Evolutionary conservation across 129 eudicot species (phyloP), one percentile per base, ranked within the genome.

Genomic region (Tagetes patula): DNA sequence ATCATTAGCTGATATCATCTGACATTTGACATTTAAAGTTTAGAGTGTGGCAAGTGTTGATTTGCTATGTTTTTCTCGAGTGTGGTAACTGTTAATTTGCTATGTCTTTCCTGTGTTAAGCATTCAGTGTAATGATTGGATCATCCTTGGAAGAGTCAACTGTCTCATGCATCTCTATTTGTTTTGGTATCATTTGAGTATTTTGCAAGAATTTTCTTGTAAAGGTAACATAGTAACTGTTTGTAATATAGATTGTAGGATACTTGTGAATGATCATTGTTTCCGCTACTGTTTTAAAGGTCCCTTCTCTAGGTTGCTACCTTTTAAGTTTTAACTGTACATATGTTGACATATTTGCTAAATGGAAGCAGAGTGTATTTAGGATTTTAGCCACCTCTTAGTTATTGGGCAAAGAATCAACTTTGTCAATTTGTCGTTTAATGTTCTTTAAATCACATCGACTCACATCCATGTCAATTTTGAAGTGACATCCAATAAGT

Each of bases 121-220:
- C 31, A 47, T 27, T 32, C 58, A 8, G 12, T 69, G 30, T 68
- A 68, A 47, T 11, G 72, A 68, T 32, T 11, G 59, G 31, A 9
- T 53, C 27, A 70, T 70, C 75, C 37, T 47, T 60, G 77, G 69
- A 70, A 8, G 13, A 8, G 39, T 2, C 39, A 46, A 20, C 50
- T 43, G 12, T 46, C 20, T 32, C 20, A 3, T 43, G 38, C 20
- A 36, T 40, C 52, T 20, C 27, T 8, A 4, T 59, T 58, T 34
- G 9, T 52, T 36, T 36, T 52, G 8, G 49, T 20, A 52, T 32
- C 27, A 37, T 34, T 52, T 49, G 9, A 8, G 64, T 30, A 47
- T 39, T 71, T 36, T 48, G 62, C 63, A 37, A 37, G 63, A 72
- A 42, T 36, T 59, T 71, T 73, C 36, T 48, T 37, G 71, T 27